Evolutionary conservation across 2,329 filamentous ascomycete genomes (phyloP).

Genomic region (Cladosporium phlei): DNA sequence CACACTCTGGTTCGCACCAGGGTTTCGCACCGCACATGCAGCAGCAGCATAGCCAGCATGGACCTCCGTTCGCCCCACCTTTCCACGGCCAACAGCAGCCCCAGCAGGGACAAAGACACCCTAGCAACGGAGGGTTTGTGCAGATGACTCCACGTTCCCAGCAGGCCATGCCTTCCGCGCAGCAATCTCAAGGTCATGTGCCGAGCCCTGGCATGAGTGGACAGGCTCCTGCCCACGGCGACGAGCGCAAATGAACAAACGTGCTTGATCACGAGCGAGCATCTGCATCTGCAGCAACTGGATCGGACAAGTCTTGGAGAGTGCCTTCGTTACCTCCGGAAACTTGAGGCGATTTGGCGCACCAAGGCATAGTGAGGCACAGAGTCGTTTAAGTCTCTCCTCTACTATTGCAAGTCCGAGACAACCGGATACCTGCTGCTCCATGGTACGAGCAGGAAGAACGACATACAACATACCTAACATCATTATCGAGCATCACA

Average conservation of each 20-base stretch:
- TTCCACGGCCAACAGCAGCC: conserved; percentile 22
- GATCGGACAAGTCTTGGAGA: neutral
- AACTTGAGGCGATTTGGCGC: too few species aligned
- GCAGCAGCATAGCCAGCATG: conserved; percentile 13
- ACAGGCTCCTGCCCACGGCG: conserved; percentile 1
- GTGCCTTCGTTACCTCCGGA: neutral
- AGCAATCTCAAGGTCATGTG: conserved; percentile 4
- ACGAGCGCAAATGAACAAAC: conserved; percentile 14
- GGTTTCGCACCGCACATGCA: conserved; percentile 50
- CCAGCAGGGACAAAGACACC: conserved; percentile 21
- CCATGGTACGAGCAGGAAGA: neutral
- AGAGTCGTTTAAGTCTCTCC: neutral
- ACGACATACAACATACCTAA: neutral
- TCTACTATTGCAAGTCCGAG: neutral
- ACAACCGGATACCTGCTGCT: neutral
- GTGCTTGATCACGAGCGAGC: neutral
- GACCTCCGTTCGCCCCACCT: conserved; percentile 15
- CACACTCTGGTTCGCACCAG: conserved; percentile 87
- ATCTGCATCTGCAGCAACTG: neutral
- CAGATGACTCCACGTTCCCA: conserved; percentile 13
- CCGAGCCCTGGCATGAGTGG: conserved; percentile 11
- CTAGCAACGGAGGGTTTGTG: conserved; percentile 10
- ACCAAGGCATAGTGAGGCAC: neutral
- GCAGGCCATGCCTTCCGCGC: conserved; percentile 9
- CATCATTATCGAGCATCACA: neutral